Conservation (phyloP, 371 early-diverging fungal genomes). For the Lichtheimia corymbifera region DNA sequence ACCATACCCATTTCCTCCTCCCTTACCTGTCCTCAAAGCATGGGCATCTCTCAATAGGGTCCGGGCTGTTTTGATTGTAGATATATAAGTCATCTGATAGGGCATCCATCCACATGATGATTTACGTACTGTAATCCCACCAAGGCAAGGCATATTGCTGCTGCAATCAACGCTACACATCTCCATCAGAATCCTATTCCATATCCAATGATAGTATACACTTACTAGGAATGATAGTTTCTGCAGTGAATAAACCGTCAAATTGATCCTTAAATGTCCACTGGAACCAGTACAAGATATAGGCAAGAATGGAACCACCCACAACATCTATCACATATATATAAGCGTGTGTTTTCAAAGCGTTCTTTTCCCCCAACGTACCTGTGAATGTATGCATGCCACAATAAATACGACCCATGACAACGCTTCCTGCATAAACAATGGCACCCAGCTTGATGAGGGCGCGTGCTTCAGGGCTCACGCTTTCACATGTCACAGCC, state of each 20-base stretch:
- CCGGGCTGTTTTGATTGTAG: constrained; percentile 43
- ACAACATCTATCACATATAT: constrained; percentile 52
- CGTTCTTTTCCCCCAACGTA: constrained; percentile 11
- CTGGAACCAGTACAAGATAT: constrained; percentile 55
- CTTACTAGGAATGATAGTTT: constrained; percentile 54
- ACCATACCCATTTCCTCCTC: constrained; percentile 23
- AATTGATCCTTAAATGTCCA: constrained; percentile 57
- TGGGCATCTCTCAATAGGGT: constrained; percentile 78
- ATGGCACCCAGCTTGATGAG: constrained; percentile 40
- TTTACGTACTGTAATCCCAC: constrained; percentile 59
- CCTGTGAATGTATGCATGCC: constrained; percentile 78
- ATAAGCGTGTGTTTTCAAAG: too few species aligned
- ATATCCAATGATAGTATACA: not conserved
- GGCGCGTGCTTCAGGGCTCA: constrained; percentile 40
- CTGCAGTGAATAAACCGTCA: constrained; percentile 51
- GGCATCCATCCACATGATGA: not conserved
- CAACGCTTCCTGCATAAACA: constrained; percentile 67
- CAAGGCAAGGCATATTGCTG: constrained; percentile 28
- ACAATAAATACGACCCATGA: constrained; percentile 69
- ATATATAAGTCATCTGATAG: not conserved
- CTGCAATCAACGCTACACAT: too few species aligned
- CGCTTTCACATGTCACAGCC: constrained; percentile 46
- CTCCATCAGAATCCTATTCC: not conserved
- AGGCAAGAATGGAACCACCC: constrained; percentile 68
- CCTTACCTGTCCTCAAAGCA: constrained; percentile 41